Evolutionary conservation across 2,329 filamentous ascomycete species (phyloP), one percentile per base, ranked within the genome.

Genomic region (Ceratocystis harringtonii): DNA sequence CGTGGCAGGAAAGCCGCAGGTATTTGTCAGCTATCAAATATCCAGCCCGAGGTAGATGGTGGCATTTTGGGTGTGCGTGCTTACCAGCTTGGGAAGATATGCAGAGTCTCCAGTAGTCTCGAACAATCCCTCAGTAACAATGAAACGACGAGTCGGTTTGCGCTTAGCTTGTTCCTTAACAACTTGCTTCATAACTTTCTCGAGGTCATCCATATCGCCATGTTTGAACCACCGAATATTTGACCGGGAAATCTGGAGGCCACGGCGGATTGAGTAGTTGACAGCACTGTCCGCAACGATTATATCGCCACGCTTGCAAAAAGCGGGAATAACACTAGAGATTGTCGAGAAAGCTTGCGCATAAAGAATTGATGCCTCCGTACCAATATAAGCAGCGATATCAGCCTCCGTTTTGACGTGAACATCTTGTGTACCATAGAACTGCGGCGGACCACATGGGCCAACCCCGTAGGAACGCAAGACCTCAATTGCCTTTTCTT

Each of bases 361-460:
- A 73, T 99, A 99, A 67, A 99, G 86, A 70, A 99, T 97, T 73
- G 90, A 95, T 41, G 88, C 86, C 65, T 92, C 85, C 1, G 89
- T 90, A 28, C 94, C 94, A 30, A 99, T 77, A 73, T 92, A 95
- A 8, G 88, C 83, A 28, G 94, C 91, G 72, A 99, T 92, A 74
- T 97, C 92, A 66, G 89, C 84, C 77, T 99, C 94, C 17, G 90
- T 91, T 79, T 95, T 94, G 84, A 96, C 92, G 76, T 99, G 94
- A 58, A 97, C 92, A 76, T 99, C 94, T 75, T 97, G 92, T 41
- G 91, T 99, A 69, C 92, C 94, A 77, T 99, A 99, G 78, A 99
- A 99, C 69, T 95, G 92, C 5, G 94, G 94, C 19, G 94, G 94
- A 22, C 94, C 94, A 74, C 94, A 99, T 66, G 94, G 92, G 7